Evolutionary conservation across 495 filamentous ascomycete species (phyloP), one percentile per base, ranked within the genome.

Genomic region (Xylaria acuta): DNA sequence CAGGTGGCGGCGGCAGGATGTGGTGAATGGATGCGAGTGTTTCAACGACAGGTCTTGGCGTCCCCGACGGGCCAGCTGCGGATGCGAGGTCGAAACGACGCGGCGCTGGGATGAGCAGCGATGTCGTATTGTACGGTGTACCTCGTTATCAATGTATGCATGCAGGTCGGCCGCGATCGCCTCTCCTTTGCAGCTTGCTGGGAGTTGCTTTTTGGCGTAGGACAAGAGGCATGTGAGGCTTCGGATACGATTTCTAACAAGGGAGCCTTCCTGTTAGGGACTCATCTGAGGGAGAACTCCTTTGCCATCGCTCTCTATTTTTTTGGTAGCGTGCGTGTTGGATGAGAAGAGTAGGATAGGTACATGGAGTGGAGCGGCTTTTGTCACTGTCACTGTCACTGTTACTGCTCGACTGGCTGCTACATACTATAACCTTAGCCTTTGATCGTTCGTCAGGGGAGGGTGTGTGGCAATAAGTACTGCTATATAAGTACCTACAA

Each of bases 1-100:
- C 41, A 41, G 38, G 68, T 64, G 40, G 67, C 58, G 67, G 62
- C 62, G 54, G 67, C 56, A 62, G 67, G 67, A 69, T 49, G 54
- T 60, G 25, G 34, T 62, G 40, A 36, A 67, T 47, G 53, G 59
- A 40, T 51, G 41, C 43, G 51, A 72, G 70, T 73, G 71, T 73
- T 73, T 69, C 71, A 73, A 73, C 71, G 71, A 63, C 64, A 47
- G 71, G 54, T 43, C 71, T 73, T 73, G 71, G 64, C 71, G 71
- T 63, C 71, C 49, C 71, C 47, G 64, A 59, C 56, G 32, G 53
- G 22, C 30, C 30, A 63, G 64, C 64, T 69, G 53, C 53, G 53
- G 53, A 56, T 56, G 51, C 41, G 64, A 69, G 45, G 64, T 68
- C 53, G 71, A 73, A 67, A 73, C 70, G 49, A 66, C 63, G 51